phyloP scores from a whole-genome alignment of 768 basidiomycete species.

The Boletus rubroflammeus region DNA sequence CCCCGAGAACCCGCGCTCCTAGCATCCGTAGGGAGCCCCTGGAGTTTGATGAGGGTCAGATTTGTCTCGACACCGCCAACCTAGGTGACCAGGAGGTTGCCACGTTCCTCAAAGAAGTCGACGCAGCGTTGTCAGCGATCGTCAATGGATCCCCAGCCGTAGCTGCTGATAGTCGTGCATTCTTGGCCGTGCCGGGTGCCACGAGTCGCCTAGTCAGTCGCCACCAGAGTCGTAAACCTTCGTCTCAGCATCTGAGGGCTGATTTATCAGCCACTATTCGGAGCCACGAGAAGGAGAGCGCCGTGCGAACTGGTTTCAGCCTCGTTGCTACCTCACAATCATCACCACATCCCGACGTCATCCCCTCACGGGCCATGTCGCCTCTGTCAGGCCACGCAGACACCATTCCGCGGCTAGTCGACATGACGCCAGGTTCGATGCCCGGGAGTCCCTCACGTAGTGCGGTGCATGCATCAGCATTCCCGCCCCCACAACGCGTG shows the following conservation, averaged over 20 bases:
- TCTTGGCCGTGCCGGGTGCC: conserved; percentile 27
- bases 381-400: conserved; percentile 22
- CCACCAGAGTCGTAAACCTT: conserved; percentile 29
- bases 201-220: conserved; percentile 25
- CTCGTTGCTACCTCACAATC: conserved; percentile 28
- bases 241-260: conserved; percentile 30
- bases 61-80: conserved; percentile 31
- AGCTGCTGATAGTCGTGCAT: conserved; percentile 30
- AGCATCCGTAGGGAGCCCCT: conserved; percentile 29
- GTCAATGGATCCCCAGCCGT: conserved; percentile 25
- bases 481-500: conserved; percentile 20
- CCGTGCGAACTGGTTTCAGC: conserved; percentile 28
- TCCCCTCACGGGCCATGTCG: conserved; percentile 22
- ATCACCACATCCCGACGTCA: conserved; percentile 23
- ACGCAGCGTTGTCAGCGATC: conserved; percentile 27
- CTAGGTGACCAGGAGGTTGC: conserved; percentile 30
- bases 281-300: conserved; percentile 24
- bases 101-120: conserved; percentile 31
- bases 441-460: conserved; percentile 15
- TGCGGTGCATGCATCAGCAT: conserved; percentile 8
- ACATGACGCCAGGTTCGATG: conserved; percentile 11
- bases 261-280: conserved; percentile 28
- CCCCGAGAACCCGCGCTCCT: conserved; percentile 21
- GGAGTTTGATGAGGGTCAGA: conserved; percentile 30
- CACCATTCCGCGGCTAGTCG: conserved; percentile 13